These are phyloP conservation scores for Echites panduratus DNA, from an alignment of 257 asterid genomes.

Conservation along the genomic window DNA sequence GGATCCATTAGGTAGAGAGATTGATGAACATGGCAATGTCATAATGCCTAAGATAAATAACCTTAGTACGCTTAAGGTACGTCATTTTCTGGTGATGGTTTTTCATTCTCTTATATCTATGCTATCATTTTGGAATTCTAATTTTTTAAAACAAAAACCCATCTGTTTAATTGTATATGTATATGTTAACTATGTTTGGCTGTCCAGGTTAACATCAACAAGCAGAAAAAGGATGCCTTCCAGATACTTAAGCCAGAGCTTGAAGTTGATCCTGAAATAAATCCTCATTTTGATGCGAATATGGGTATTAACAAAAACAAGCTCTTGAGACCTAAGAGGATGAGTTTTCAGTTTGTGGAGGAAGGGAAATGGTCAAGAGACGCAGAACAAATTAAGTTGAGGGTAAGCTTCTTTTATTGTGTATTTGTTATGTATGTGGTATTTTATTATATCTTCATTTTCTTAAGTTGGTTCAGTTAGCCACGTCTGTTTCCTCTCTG, in stretches of 20 bases:
- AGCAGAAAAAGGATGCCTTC: slow-evolving; percentile 93
- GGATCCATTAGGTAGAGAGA: slow-evolving; percentile 93
- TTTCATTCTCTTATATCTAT: not conserved
- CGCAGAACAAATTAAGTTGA: slow-evolving; percentile 72
- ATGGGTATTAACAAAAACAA: slow-evolving; percentile 85
- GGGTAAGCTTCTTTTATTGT: slow-evolving; percentile 32
- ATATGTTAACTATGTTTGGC: slow-evolving; percentile 3
- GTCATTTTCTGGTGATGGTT: not conserved
- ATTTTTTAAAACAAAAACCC: not conserved
- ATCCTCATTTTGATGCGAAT: slow-evolving; percentile 82
- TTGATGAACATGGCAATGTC: slow-evolving; percentile 90
- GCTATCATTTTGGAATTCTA: not conserved
- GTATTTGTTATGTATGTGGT: not conserved
- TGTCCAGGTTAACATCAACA: slow-evolving; percentile 84
- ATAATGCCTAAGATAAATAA: slow-evolving; percentile 67
- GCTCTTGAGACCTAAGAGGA: slow-evolving; percentile 84
- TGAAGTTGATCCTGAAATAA: slow-evolving; percentile 78
- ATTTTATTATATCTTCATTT: not conserved
- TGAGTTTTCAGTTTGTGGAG: slow-evolving; percentile 85
- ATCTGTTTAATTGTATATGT: not conserved
- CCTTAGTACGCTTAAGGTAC: slow-evolving; percentile 92
- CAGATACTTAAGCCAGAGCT: slow-evolving; percentile 95
- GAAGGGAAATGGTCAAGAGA: slow-evolving; percentile 99
- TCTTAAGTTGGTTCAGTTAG: no score
- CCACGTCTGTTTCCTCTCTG: not conserved